These are phyloP conservation scores for Cystobasidium slooffiae DNA, from an alignment of 1,284 basidiomycete genomes.

Conservation along the genomic window DNA sequence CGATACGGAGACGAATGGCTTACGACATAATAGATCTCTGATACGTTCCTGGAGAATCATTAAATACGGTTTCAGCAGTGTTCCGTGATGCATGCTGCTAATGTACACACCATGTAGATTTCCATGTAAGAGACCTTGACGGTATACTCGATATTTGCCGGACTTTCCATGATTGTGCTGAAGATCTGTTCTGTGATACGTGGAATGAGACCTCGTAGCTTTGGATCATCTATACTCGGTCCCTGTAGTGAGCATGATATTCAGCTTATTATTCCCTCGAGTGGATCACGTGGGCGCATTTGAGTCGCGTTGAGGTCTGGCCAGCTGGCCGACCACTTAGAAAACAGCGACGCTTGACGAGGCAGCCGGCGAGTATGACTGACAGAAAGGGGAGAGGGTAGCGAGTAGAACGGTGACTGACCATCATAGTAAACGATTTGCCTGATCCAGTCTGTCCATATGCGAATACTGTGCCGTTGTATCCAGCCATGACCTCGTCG, in stretches of 20 bases:
- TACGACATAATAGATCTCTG: constrained; percentile 92
- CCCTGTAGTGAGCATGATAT: constrained; percentile 64
- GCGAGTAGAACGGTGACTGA: neutral
- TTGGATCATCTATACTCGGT: constrained; percentile 89
- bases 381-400: neutral
- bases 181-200: constrained; percentile 99
- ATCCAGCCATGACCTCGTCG: constrained; percentile 89
- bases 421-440: constrained; percentile 71
- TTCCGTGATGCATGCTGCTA: neutral
- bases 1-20: constrained; percentile 57
- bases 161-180: constrained; percentile 92
- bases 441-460: constrained; percentile 97
- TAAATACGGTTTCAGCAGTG: neutral
- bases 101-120: constrained; percentile 76
- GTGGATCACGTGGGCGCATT: constrained; percentile 11
- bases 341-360: too few species aligned
- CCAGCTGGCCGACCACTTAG: too few species aligned
- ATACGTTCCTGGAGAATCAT: constrained; percentile 69
- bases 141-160: constrained; percentile 93
- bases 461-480: constrained; percentile 97
- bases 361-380: neutral
- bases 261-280: neutral
- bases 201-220: constrained; percentile 94
- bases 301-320: neutral
- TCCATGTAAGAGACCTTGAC: constrained; percentile 99